phyloP scores from a whole-genome alignment of 495 filamentous ascomycete species.

The Cetradonia linearis region DNA sequence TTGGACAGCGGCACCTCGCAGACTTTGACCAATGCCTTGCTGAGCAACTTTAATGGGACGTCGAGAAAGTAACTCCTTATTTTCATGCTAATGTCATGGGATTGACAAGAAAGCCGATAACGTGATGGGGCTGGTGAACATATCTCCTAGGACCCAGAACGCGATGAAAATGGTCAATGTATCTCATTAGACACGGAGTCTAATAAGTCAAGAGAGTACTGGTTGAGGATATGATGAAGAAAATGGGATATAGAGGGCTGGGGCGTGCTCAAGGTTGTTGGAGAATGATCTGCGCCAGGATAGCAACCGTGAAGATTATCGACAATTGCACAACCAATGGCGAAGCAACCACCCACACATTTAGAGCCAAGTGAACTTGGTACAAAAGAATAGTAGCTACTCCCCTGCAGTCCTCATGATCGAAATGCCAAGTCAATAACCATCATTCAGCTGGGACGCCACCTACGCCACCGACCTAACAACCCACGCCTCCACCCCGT shows the following conservation, averaged over 20 bases:
- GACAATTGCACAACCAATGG: neutral
- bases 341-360: slow-evolving; percentile 30
- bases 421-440: neutral
- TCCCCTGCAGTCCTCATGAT: neutral
- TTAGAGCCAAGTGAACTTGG: slow-evolving; percentile 44
- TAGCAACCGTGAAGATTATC: slow-evolving; percentile 1
- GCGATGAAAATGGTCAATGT: no score
- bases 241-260: neutral
- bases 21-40: neutral
- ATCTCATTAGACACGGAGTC: no score
- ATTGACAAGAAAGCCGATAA: neutral
- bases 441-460: slow-evolving; percentile 20
- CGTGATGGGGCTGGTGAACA: neutral
- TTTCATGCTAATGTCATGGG: no score
- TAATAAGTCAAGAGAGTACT: no score
- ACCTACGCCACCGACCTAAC: slow-evolving; percentile 24
- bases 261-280: neutral
- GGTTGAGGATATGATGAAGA: neutral
- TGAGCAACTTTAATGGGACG: slow-evolving; percentile 1
- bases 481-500: slow-evolving; percentile 30
- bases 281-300: neutral
- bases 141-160: neutral
- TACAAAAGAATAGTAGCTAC: slow-evolving; percentile 45
- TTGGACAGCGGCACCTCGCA: neutral
- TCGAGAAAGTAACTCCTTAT: no score